Conservation (phyloP, 352 stramenopile species). For the Phytophthora aleatoria region DNA sequence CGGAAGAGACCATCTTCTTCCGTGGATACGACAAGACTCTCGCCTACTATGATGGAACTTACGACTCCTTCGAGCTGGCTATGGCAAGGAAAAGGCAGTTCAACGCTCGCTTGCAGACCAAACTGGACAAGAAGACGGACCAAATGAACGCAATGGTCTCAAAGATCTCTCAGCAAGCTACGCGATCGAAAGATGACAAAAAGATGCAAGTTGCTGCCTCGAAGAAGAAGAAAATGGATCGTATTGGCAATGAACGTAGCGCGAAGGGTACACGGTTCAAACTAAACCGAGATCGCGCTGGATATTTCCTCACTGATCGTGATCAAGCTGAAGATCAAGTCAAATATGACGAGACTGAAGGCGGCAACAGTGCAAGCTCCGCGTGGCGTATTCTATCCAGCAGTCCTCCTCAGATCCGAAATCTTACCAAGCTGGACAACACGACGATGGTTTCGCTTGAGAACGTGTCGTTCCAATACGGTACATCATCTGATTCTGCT, state of each 20-base stretch:
- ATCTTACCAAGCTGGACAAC: conserved; percentile 52
- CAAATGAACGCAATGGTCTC: conserved; percentile 59
- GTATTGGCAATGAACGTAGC: conserved; percentile 54
- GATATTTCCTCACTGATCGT: conserved; percentile 43
- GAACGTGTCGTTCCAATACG: conserved; percentile 57
- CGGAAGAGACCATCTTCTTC: conserved; percentile 61
- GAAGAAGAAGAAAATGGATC: conserved; percentile 77
- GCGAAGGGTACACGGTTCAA: conserved; percentile 65
- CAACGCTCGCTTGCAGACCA: conserved; percentile 51
- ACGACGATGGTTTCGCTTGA: conserved; percentile 61
- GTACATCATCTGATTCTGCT: not conserved
- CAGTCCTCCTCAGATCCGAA: conserved; percentile 57
- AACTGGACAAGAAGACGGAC: conserved; percentile 61
- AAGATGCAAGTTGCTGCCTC: conserved; percentile 64
- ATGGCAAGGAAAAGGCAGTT: conserved; percentile 56
- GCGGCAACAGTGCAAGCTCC: conserved; percentile 24
- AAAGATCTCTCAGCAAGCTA: conserved; percentile 46
- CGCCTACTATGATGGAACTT: conserved; percentile 66
- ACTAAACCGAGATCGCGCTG: conserved; percentile 53
- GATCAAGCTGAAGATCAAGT: conserved; percentile 47
- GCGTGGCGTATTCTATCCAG: conserved; percentile 52
- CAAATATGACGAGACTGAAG: conserved; percentile 47
- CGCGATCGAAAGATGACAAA: conserved; percentile 60
- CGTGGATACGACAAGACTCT: conserved; percentile 60
- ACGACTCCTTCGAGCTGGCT: conserved; percentile 58